These are phyloP conservation scores for Lasiosphaeris hirsuta DNA, from an alignment of 495 filamentous ascomycete species.

Conservation along the genomic window DNA sequence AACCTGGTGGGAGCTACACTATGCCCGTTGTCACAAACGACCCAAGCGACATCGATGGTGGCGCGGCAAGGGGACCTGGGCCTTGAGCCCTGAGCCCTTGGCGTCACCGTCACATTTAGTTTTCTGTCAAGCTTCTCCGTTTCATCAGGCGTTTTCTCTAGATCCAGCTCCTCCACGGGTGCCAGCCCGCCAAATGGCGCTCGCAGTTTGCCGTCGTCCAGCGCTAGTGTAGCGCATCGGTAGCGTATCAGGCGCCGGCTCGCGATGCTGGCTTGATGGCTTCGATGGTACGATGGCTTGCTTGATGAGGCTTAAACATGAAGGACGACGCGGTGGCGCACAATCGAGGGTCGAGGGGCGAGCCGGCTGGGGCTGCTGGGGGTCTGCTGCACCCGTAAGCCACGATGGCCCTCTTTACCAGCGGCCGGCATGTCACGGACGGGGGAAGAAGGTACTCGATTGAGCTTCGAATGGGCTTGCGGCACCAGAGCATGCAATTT, in stretches of 20 bases:
- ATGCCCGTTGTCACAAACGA: conserved; percentile 4
- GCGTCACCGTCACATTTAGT: too few species aligned
- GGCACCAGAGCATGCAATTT: conserved; percentile 15
- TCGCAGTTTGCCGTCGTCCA: too few species aligned
- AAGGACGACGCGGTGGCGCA: conserved; percentile 7
- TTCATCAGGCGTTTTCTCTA: too few species aligned
- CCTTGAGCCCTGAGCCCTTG: too few species aligned
- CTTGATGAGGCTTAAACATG: conserved; percentile 3
- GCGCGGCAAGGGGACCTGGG: background rate
- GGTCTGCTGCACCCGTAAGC: background rate
- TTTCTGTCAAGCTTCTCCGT: too few species aligned
- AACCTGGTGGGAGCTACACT: background rate
- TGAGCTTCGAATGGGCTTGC: conserved; percentile 1
- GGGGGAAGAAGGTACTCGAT: background rate
- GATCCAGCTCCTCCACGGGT: too few species aligned
- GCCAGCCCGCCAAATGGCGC: too few species aligned
- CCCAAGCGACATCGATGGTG: conserved; percentile 13
- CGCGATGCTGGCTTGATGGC: too few species aligned
- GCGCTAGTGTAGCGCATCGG: too few species aligned
- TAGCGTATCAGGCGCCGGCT: too few species aligned
- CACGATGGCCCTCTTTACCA: background rate
- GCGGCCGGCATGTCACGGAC: conserved; percentile 9
- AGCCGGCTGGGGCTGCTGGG: background rate
- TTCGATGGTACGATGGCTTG: too few species aligned
- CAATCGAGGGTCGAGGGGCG: background rate